Percentiles rank a stretch among this genome's conserved stretches.
Evolutionary conservation across 2,329 filamentous ascomycete genomes (phyloP).

Genomic region (Dactylellina parvicollis): DNA sequence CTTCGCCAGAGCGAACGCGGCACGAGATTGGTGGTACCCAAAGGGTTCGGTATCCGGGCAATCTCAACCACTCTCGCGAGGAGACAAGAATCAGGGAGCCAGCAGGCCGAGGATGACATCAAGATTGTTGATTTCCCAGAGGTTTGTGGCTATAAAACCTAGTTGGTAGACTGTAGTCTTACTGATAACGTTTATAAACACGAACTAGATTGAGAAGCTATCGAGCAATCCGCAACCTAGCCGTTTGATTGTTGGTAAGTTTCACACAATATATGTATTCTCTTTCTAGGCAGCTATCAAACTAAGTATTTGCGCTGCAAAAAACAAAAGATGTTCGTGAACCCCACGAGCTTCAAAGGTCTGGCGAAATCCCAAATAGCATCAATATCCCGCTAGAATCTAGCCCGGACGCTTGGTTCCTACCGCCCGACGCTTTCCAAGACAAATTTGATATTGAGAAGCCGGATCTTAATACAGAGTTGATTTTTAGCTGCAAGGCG

Average conservation of each 20-base stretch:
- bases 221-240: constrained; percentile 35
- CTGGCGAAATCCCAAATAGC: constrained; percentile 80
- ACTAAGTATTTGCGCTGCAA: too few relatives aligned
- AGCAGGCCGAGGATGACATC: constrained; percentile 3
- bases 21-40: too few relatives aligned
- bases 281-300: constrained; percentile 61
- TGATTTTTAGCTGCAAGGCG: constrained; percentile 93
- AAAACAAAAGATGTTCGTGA: constrained; percentile 73
- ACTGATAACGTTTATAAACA: background rate
- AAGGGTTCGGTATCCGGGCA: background rate
- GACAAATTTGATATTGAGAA: constrained; percentile 75
- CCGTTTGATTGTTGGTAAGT: constrained; percentile 34
- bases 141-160: background rate
- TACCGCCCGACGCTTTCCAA: constrained; percentile 67
- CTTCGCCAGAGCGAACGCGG: background rate
- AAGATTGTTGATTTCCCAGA: constrained; percentile 24
- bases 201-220: constrained; percentile 3
- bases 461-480: constrained; percentile 66
- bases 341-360: constrained; percentile 70
- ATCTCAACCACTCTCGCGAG: background rate
- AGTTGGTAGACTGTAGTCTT: background rate
- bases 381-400: constrained; percentile 83
- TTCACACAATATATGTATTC: background rate
- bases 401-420: constrained; percentile 80
- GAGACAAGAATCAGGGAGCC: background rate